Percentiles rank a stretch among this genome's conserved stretches.
Evolutionary conservation across 345 rosid species (phyloP).

Genomic region (Euphorbia peplus): DNA sequence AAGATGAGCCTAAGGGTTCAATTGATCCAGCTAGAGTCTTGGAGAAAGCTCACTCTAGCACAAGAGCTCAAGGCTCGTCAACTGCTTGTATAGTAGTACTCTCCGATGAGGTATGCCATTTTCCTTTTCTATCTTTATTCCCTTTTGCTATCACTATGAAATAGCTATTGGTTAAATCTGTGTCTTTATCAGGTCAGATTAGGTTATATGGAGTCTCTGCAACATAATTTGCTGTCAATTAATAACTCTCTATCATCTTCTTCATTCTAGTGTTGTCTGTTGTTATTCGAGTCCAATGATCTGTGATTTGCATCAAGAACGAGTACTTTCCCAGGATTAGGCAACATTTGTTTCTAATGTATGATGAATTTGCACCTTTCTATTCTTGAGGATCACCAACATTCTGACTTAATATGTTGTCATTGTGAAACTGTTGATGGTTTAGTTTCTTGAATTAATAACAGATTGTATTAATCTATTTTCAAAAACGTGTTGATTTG

Average conservation of each 20-base stretch:
- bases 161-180: neutral
- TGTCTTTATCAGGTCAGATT: neutral
- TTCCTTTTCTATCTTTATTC: neutral
- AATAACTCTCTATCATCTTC: neutral
- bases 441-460: conserved; percentile 1
- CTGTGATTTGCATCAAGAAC: neutral
- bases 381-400: neutral
- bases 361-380: neutral
- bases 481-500: neutral
- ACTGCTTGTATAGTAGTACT: conserved; percentile 96
- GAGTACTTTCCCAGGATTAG: neutral
- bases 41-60: conserved; percentile 88
- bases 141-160: neutral
- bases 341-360: neutral
- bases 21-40: conserved; percentile 82
- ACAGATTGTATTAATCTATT: neutral
- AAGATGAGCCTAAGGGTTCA: conserved; percentile 83
- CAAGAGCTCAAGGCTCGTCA: conserved; percentile 86
- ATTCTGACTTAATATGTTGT: neutral
- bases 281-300: no score
- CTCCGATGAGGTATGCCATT: conserved; percentile 58
- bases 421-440: neutral
- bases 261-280: neutral
- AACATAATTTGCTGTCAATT: neutral
- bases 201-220: neutral